Conservation (phyloP, 371 early-diverging fungal genomes). For the Basidiobolus meristosporus region DNA sequence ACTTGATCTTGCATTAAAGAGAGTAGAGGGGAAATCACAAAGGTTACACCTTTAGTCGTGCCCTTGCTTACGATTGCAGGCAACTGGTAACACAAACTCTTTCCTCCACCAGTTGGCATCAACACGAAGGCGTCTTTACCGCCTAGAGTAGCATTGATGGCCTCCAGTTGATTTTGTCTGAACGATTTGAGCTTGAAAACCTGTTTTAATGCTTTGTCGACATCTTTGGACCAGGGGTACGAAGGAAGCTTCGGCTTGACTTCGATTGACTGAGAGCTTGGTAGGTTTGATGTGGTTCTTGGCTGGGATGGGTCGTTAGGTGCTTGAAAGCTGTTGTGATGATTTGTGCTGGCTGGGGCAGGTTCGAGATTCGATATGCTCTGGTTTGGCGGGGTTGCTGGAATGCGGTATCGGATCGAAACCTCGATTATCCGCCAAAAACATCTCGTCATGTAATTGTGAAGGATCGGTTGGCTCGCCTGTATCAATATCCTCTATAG, state of each 20-base stretch:
- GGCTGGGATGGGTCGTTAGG: no score
- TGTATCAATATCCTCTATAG: no score
- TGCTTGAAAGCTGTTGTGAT: no score
- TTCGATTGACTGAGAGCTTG: no score
- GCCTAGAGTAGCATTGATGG: conserved; percentile 76
- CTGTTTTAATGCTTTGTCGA: conserved; percentile 41
- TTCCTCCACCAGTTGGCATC: conserved; percentile 99
- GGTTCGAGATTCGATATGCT: no score
- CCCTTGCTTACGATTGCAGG: conserved; percentile 62
- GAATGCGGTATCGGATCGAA: no score
- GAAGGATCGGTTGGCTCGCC: no score
- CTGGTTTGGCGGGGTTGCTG: no score
- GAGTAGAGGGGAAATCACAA: conserved; percentile 94
- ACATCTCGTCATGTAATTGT: no score
- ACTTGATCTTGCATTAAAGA: conserved; percentile 98
- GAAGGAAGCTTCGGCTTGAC: background rate
- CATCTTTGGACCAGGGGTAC: conserved; percentile 66
- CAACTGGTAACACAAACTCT: conserved; percentile 95
- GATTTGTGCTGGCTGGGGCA: no score
- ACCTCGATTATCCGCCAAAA: no score
- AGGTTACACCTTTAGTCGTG: conserved; percentile 60
- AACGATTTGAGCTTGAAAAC: conserved; percentile 70
- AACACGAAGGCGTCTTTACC: conserved; percentile 93
- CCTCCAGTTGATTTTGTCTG: conserved; percentile 82
- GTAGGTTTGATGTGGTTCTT: no score